A percentile compares a stretch with the other conserved stretches of the same genome.
Conservation (phyloP, 345 rosid species). For the Mallotus nudiflorus region DNA sequence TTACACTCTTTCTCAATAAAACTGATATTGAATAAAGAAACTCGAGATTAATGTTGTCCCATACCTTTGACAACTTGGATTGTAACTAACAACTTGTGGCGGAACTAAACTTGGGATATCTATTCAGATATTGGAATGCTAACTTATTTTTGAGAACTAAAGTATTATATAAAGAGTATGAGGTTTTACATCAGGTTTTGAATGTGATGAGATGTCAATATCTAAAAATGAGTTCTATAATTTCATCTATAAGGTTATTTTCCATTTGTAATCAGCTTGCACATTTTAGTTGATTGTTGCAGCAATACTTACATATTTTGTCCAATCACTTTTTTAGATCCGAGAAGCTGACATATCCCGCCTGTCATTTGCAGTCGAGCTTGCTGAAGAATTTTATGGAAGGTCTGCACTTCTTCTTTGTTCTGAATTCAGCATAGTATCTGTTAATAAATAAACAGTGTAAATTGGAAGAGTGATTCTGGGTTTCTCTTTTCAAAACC, state of each 20-base stretch:
- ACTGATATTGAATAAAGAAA: neutral
- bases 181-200: neutral
- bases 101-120: neutral
- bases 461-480: constrained; percentile 7
- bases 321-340: constrained; percentile 50
- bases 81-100: neutral
- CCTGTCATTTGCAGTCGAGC: constrained; percentile 97
- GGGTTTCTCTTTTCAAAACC: constrained; percentile 1
- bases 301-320: constrained; percentile 10
- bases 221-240: neutral
- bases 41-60: neutral
- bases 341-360: constrained; percentile 99
- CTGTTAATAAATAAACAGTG: constrained; percentile 5
- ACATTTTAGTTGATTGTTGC: constrained; percentile 12
- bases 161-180: neutral
- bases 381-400: constrained; percentile 99
- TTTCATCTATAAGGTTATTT: constrained; percentile 3
- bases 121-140: neutral
- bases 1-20: neutral
- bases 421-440: constrained; percentile 16
- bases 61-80: neutral
- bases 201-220: neutral
- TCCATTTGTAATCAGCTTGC: constrained; percentile 3
- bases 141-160: constrained; percentile 1
- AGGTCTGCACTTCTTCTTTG: constrained; percentile 49